phyloP scores from a whole-genome alignment of 371 early-diverging fungal genomes.

The Mortierella sp. region DNA sequence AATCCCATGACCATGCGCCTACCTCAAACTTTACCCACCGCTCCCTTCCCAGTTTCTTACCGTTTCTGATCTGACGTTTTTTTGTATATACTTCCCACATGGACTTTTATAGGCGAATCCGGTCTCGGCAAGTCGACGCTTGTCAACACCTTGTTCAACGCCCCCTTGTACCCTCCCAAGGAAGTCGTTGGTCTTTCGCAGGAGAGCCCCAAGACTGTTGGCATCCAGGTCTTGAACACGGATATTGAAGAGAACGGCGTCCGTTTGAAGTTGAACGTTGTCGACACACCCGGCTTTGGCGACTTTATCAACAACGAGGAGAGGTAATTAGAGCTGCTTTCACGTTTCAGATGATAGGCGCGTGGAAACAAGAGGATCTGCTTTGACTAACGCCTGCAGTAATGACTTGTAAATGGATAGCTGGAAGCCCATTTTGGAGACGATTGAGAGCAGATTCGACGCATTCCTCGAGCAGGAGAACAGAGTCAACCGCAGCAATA shows the following conservation, averaged over 20 bases:
- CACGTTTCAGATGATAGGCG: not conserved
- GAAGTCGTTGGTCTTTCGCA: conserved; percentile 84
- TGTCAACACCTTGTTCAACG: conserved; percentile 98
- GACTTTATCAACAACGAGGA: conserved; percentile 97
- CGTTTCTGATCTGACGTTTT: not conserved
- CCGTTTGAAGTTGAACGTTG: conserved; percentile 93
- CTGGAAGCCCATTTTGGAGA: conserved; percentile 96
- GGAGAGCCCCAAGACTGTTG: conserved; percentile 93
- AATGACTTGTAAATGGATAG: conserved; percentile 52
- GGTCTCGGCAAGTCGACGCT: conserved; percentile 99
- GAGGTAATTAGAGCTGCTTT: conserved; percentile 60
- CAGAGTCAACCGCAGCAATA: conserved; percentile 88
- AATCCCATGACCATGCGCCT: not conserved
- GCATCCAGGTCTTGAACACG: conserved; percentile 89
- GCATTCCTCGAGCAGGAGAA: conserved; percentile 95
- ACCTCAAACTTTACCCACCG: not conserved
- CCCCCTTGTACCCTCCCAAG: conserved; percentile 89
- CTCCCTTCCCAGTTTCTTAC: not conserved
- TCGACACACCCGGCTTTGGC: conserved; percentile 96
- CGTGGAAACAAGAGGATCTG: too few species aligned
- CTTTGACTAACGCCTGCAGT: not conserved
- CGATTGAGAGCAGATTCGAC: conserved; percentile 96
- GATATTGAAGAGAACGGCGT: conserved; percentile 91
- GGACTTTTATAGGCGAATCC: conserved; percentile 83
- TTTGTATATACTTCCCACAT: conserved; percentile 17